phyloP scores from a whole-genome alignment of 1,139 yeast species.

The Sugiyamaella pinicola region DNA sequence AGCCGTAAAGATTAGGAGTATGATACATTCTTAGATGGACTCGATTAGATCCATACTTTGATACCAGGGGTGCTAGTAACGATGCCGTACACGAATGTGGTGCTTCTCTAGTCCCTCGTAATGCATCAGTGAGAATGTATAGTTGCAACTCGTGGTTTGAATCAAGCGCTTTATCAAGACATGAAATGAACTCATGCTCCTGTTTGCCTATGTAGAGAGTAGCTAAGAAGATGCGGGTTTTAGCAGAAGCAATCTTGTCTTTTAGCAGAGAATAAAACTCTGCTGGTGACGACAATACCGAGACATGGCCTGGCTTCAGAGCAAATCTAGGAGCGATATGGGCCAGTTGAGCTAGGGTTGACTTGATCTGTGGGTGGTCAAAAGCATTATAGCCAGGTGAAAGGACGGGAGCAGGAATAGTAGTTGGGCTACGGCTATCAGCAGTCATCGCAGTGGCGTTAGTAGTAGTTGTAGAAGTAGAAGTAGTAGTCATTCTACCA shows the following conservation, averaged over 20 bases:
- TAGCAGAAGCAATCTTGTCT: constrained; percentile 48
- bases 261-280: constrained; percentile 65
- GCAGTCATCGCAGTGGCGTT: background rate
- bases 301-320: constrained; percentile 60
- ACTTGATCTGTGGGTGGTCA: constrained; percentile 32
- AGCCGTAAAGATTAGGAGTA: constrained; percentile 81
- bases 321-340: constrained; percentile 71
- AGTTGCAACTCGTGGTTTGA: constrained; percentile 65
- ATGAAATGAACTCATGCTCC: constrained; percentile 63
- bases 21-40: constrained; percentile 85
- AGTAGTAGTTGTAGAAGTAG: background rate
- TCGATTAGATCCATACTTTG: constrained; percentile 64
- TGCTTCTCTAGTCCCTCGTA: constrained; percentile 91
- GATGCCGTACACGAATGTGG: constrained; percentile 80
- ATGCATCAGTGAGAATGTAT: constrained; percentile 77
- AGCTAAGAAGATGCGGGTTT: constrained; percentile 71
- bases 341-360: constrained; percentile 53
- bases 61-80: constrained; percentile 65
- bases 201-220: constrained; percentile 84
- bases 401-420: background rate
- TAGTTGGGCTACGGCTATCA: background rate
- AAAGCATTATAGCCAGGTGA: constrained; percentile 17
- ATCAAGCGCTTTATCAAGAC: constrained; percentile 51
- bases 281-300: constrained; percentile 64
- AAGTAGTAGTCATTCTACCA: background rate